Percentiles rank a stretch among this genome's conserved stretches.
Conservation (phyloP, 2,329 filamentous ascomycete genomes). For the Epichloe bromicola region DNA sequence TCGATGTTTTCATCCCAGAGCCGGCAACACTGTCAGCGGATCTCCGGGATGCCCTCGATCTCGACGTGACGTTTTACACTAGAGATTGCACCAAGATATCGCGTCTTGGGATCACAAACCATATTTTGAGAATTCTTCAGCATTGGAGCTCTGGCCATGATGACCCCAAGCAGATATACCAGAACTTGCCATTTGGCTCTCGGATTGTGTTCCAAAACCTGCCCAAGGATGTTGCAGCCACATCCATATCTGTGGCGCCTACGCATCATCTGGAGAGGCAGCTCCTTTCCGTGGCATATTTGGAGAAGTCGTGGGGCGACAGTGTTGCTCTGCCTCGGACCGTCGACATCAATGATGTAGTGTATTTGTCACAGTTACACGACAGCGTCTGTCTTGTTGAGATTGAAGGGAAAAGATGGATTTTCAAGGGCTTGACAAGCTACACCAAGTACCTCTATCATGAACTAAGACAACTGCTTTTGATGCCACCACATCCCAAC, state of each 20-base stretch:
- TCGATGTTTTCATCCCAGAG: conserved; percentile 46
- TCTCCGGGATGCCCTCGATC: conserved; percentile 31
- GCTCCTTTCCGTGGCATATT: conserved; percentile 29
- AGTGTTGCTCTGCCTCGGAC: conserved; percentile 28
- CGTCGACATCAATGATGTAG: conserved; percentile 36
- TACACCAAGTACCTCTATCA: conserved; percentile 48
- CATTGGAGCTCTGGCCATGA: conserved; percentile 29
- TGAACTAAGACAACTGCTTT: conserved; percentile 43
- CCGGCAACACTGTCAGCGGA: conserved; percentile 26
- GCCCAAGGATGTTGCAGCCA: conserved; percentile 31
- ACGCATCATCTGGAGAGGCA: conserved; percentile 42
- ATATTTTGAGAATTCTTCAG: conserved; percentile 42
- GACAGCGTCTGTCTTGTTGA: conserved; percentile 46
- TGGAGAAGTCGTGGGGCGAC: conserved; percentile 31
- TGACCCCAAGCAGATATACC: conserved; percentile 25
- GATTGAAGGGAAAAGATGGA: conserved; percentile 28
- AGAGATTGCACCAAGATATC: conserved; percentile 35
- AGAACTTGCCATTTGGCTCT: conserved; percentile 41
- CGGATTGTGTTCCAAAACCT: conserved; percentile 41
- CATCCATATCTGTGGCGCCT: conserved; percentile 32
- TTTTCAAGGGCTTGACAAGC: conserved; percentile 46
- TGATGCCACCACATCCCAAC: conserved; percentile 37
- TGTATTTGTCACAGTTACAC: conserved; percentile 39
- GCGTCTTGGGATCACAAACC: conserved; percentile 36
- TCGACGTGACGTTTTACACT: conserved; percentile 41